Percentiles rank a stretch among this genome's conserved stretches.
Conservation (phyloP, 164 flowering plant species). For the Nelumbo lutea region DNA sequence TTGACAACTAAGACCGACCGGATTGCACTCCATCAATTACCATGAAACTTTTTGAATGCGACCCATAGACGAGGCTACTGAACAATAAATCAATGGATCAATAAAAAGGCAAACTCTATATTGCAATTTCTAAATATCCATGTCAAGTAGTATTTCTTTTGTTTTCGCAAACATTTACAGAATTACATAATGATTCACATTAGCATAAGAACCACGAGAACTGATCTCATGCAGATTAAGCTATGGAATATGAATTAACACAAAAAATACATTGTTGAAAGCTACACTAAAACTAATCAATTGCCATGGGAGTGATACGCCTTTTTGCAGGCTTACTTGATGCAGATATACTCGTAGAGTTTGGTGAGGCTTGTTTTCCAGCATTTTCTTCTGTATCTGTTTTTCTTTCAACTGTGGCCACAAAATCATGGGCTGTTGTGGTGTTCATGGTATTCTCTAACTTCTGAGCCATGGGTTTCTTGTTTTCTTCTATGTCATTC, state of each 20-base stretch:
- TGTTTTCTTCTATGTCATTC: conserved; percentile 22
- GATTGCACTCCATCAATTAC: too few relatives aligned
- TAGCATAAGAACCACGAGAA: not conserved
- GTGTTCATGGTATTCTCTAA: conserved; percentile 20
- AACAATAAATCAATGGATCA: too few relatives aligned
- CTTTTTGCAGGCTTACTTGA: conserved; percentile 62
- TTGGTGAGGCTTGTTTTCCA: conserved; percentile 27
- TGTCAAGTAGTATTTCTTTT: too few relatives aligned
- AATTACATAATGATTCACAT: too few relatives aligned
- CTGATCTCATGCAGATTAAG: not conserved
- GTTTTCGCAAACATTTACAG: too few relatives aligned
- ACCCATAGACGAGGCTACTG: too few relatives aligned
- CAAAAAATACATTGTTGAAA: not conserved
- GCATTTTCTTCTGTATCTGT: conserved; percentile 6
- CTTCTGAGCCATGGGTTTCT: conserved; percentile 12
- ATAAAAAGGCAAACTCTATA: too few relatives aligned
- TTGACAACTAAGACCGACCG: too few relatives aligned
- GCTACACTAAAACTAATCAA: conserved; percentile 30
- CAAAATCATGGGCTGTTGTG: conserved; percentile 8
- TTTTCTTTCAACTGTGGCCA: conserved; percentile 7
- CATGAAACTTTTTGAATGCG: too few relatives aligned
- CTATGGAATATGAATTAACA: not conserved
- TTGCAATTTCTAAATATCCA: too few relatives aligned
- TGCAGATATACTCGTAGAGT: conserved; percentile 17
- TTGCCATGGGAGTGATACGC: conserved; percentile 85